Percentiles rank a stretch among this genome's conserved stretches.
phyloP scores from a whole-genome alignment of 2,329 filamentous ascomycete species.

The Sclerotinia trifoliorum region DNA sequence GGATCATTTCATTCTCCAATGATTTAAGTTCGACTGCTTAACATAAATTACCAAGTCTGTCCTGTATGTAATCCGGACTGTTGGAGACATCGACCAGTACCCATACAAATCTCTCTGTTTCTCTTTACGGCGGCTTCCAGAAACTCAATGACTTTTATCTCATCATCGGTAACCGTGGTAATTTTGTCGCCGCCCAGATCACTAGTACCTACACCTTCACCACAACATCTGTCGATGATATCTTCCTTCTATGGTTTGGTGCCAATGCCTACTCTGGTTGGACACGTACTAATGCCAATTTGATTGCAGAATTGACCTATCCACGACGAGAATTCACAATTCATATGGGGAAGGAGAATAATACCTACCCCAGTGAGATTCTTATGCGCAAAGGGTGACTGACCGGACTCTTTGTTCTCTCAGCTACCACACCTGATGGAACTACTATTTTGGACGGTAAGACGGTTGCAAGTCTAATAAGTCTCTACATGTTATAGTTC shows the following conservation, averaged over 20 bases:
- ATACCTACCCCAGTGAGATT: not conserved
- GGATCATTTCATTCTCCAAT: no score
- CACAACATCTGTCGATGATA: not conserved
- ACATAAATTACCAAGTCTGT: no score
- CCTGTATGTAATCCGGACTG: no score
- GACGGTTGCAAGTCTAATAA: not conserved
- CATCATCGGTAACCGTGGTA: not conserved
- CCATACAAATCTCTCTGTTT: not conserved
- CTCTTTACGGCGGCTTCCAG: not conserved
- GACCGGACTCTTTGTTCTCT: not conserved
- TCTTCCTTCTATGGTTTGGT: not conserved
- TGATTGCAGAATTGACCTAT: not conserved
- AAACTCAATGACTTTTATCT: conserved; percentile 1
- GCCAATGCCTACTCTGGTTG: not conserved
- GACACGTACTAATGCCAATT: not conserved
- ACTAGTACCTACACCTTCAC: not conserved
- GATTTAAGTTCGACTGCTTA: no score
- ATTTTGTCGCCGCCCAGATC: not conserved
- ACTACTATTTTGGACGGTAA: not conserved
- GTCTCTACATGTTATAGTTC: not conserved
- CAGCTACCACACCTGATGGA: not conserved
- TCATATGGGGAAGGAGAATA: not conserved
- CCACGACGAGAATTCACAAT: not conserved
- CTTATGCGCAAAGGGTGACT: not conserved
- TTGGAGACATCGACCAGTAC: no score